phyloP scores from a whole-genome alignment of 345 rosid genomes.

The Moricandia arvensis region DNA sequence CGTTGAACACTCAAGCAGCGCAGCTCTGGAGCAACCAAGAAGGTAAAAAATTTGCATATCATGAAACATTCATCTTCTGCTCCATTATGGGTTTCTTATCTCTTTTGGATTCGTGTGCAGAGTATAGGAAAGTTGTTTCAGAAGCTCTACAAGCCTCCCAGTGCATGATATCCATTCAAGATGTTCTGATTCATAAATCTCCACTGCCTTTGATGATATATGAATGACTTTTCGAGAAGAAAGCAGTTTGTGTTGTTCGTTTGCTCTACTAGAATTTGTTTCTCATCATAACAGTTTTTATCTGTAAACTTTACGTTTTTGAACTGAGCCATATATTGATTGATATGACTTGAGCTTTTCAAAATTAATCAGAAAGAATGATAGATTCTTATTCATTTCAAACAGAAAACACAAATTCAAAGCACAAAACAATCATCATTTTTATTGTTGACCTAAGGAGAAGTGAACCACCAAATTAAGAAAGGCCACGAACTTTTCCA shows the following conservation, averaged over 20 bases:
- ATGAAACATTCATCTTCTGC: not conserved
- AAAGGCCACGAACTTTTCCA: slow-evolving; percentile 86
- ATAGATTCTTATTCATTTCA: not conserved
- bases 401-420: not conserved
- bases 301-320: slow-evolving; percentile 16
- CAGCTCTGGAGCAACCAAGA: slow-evolving; percentile 95
- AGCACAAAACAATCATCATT: not conserved
- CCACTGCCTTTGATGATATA: not conserved
- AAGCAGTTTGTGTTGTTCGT: slow-evolving; percentile 4
- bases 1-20: slow-evolving; percentile 93
- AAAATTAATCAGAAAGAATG: not conserved
- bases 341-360: not conserved
- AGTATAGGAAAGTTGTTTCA: slow-evolving; percentile 66
- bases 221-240: slow-evolving; percentile 9
- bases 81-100: not conserved
- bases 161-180: slow-evolving; percentile 31
- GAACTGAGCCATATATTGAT: slow-evolving; percentile 3
- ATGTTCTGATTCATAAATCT: slow-evolving; percentile 14
- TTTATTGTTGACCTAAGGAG: slow-evolving; percentile 14
- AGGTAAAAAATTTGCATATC: slow-evolving; percentile 40
- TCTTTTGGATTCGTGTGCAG: slow-evolving; percentile 37
- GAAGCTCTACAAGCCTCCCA: slow-evolving; percentile 57
- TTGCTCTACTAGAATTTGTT: slow-evolving; percentile 22
- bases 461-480: slow-evolving; percentile 36
- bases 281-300: slow-evolving; percentile 10